Conservation (phyloP, 495 filamentous ascomycete species). For the Neurospora hispaniola region DNA sequence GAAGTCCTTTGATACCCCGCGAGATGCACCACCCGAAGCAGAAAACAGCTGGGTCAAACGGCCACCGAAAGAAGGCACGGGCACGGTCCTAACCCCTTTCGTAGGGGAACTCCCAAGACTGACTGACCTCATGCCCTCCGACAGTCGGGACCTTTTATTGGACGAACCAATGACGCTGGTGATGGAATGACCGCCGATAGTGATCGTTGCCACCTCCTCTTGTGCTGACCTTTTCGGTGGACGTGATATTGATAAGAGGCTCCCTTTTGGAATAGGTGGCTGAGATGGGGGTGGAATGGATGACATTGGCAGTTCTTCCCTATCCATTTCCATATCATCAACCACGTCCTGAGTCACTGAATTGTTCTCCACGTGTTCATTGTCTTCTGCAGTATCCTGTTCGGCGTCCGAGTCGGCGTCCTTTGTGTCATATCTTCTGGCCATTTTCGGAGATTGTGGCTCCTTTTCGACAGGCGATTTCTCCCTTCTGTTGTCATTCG, state of each 20-base stretch:
- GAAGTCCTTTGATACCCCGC: slow-evolving; percentile 12
- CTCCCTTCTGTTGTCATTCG: not conserved
- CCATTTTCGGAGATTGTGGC: not conserved
- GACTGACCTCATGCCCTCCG: slow-evolving; percentile 2
- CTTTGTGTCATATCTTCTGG: not conserved
- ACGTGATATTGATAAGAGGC: slow-evolving; percentile 10
- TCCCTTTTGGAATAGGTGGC: slow-evolving; percentile 13
- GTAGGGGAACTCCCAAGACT: slow-evolving; percentile 2
- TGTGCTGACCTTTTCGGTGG: slow-evolving; percentile 46
- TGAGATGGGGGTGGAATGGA: slow-evolving; percentile 31
- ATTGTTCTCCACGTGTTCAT: not conserved
- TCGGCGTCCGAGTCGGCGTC: not conserved
- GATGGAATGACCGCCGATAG: slow-evolving; percentile 70
- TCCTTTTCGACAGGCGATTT: slow-evolving; percentile 3
- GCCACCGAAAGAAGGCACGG: slow-evolving; percentile 47
- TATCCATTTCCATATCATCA: slow-evolving; percentile 3
- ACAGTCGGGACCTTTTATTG: slow-evolving; percentile 29
- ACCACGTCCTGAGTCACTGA: not conserved
- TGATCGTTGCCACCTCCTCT: slow-evolving; percentile 73
- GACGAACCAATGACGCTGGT: slow-evolving; percentile 40
- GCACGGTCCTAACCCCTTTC: slow-evolving; percentile 2
- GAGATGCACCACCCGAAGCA: slow-evolving; percentile 45
- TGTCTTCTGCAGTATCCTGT: not conserved
- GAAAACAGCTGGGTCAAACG: slow-evolving; percentile 60
- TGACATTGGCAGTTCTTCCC: slow-evolving; percentile 21